These are phyloP conservation scores for Amesomyces nigricolor DNA, from an alignment of 2,329 filamentous ascomycete genomes.

Conservation along the genomic window DNA sequence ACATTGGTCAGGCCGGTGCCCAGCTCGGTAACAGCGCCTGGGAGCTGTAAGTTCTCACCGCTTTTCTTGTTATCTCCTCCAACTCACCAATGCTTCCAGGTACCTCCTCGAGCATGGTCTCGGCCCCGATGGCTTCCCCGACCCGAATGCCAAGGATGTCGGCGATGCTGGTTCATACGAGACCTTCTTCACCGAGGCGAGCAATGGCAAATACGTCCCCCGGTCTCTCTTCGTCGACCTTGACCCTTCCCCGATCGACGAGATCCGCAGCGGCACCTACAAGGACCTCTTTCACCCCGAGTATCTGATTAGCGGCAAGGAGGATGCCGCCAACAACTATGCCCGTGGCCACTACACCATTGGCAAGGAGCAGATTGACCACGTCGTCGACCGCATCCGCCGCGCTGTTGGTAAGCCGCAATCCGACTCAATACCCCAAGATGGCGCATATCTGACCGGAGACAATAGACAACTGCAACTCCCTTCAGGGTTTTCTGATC, in stretches of 20 bases:
- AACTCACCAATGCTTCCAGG: constrained; percentile 35
- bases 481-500: constrained; percentile 66
- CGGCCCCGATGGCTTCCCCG: constrained; percentile 56
- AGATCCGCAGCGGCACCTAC: constrained; percentile 64
- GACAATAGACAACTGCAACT: constrained; percentile 61
- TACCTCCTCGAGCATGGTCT: constrained; percentile 70
- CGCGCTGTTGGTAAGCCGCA: constrained; percentile 54
- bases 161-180: constrained; percentile 61
- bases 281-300: constrained; percentile 68
- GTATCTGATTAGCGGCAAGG: constrained; percentile 67
- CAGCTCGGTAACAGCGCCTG: constrained; percentile 71
- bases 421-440: background rate
- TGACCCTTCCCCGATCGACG: constrained; percentile 67
- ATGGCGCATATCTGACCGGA: constrained; percentile 12
- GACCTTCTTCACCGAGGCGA: constrained; percentile 71
- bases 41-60: constrained; percentile 57
- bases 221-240: constrained; percentile 68
- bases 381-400: constrained; percentile 63
- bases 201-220: constrained; percentile 65
- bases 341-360: constrained; percentile 72
- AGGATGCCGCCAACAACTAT: constrained; percentile 74
- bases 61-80: constrained; percentile 26
- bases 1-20: constrained; percentile 63
- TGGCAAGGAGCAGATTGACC: constrained; percentile 70
- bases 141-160: constrained; percentile 54